Evolutionary conservation across 73 alveolate species (phyloP).

Genomic region (Breviolum minutum): DNA sequence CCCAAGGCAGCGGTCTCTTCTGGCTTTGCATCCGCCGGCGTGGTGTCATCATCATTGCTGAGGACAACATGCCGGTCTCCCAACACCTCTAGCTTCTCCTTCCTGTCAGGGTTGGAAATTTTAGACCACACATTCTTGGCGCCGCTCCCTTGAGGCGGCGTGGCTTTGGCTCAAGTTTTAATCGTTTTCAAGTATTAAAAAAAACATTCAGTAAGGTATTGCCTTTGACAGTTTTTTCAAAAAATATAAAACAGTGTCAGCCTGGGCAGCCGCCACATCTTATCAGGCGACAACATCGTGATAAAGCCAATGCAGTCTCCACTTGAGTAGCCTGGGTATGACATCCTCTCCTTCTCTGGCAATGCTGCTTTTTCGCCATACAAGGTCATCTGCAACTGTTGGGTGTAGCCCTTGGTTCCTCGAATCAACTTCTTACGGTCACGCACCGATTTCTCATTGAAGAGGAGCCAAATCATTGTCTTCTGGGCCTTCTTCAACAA

Average conservation of each 20-base stretch:
- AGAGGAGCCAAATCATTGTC: neutral
- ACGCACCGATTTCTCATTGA: neutral
- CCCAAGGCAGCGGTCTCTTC: neutral
- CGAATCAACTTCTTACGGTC: neutral
- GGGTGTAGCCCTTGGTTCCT: neutral
- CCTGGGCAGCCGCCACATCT: slow-evolving; percentile 32
- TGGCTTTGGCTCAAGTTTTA: too few species aligned
- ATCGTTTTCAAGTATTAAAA: too few species aligned
- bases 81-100: neutral
- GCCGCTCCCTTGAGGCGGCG: too few species aligned
- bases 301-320: slow-evolving; percentile 2
- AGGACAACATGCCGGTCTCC: neutral
- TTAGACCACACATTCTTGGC: too few species aligned
- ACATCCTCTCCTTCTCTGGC: neutral
- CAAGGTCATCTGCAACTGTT: neutral
- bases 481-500: neutral
- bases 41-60: neutral
- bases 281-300: neutral
- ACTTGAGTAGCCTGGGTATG: neutral
- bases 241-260: neutral
- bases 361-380: neutral
- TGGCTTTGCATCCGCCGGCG: neutral
- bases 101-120: neutral
- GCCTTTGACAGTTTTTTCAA: too few species aligned
- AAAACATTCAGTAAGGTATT: too few species aligned